Evolutionary conservation across 2,329 filamentous ascomycete genomes (phyloP), one percentile per base, ranked within the genome.

Genomic region (Aspergillus sp.): DNA sequence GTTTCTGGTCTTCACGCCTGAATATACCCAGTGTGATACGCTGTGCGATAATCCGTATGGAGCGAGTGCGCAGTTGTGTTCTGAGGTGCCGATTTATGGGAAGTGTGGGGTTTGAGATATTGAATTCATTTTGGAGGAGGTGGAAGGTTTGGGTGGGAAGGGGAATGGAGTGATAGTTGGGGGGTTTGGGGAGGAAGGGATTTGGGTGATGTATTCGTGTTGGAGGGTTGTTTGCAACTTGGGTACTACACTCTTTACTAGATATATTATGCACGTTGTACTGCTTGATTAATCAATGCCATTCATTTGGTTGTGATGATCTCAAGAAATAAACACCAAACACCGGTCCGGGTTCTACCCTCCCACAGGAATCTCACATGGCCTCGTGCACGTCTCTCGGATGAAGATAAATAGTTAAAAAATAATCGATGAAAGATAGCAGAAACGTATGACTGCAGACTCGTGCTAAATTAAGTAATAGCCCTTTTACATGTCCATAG

Each of bases 401-500:
- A 53, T 21, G 25, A 53, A 47, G 21, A 50, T 25, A 1, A 57
- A 50, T 38, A 49, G 21, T 36, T 13, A 6, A 23, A 30, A 49
- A 17, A 28, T n/a, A 47, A 21, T 32, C 13, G 15, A 51, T 30
- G 28, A 51, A 17, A 36, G 3, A 57, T 55, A 52, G 15, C 51
- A 30, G 28, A 10, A 38, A 55, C 47, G 55, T 48, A 59, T 15
- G 45, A 49, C 8, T 19, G n/a, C 23, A 50, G 39, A 23, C 21
- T 23, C n/a, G 28, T 28, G 23, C 41, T 59, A 30, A 25, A 58
- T 62, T 59, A 50, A 21, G 32, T 23, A 48, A n/a, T 38, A 41
- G 13, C 28, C 49, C n/a, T 63, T 63, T 71, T 70, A 78, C 61
- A 74, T 67, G 60, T 83, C 82, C 79, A 84, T 83, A 36, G 80